Base-by-base conservation (phyloP, 306 rosid genomes). In the Oxytropis ochrocephala region DNA sequence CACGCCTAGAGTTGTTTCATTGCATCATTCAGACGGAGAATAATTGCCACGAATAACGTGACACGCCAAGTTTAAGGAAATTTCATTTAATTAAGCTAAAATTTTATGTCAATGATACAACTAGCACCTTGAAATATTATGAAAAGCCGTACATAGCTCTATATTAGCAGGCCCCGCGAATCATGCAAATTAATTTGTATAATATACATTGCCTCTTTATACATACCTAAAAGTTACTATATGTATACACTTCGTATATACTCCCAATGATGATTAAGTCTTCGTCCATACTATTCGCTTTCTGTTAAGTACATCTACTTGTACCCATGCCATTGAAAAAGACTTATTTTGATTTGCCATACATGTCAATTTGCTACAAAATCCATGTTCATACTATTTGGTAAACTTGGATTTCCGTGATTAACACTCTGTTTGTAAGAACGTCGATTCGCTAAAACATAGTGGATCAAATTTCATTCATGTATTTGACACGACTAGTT, bases 1-100 rank as follows among this genome's bases (percentile, higher is more conserved):
- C 82, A 78, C 78, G 78, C 82, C 59, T 32, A 67, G 24, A 42
- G 43, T 49, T 49, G 44, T 12, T 64, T 64, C 46, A 72, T 72
- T 64, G 55, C 56, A 18, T 48, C 14, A 16, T 63, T 54, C n/a
- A 38, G 35, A 27, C 13, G 29, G 19, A 8, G 54, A 70, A 43
- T 77, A 55, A 55, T 80, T 13, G 55, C 81, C 53, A 8, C 54
- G 52, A 64, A 49, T 70, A n/a, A 42, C 80, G 48, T 63, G 48
- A 78, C 49, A 5, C 55, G 14, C 24, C 76, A 77, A 77, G 54
- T 61, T 73, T 63, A 21, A 18, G 24, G 51, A 69, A 74, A 69
- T 56, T 27, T 72, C 30, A 64, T 53, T 78, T 56, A 47, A 47
- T 13, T 53, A 62, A 9, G 32, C 32, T 36, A 1, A 33, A 36